Conservation (phyloP, 768 basidiomycete species). For the Suillus ampliporus region DNA sequence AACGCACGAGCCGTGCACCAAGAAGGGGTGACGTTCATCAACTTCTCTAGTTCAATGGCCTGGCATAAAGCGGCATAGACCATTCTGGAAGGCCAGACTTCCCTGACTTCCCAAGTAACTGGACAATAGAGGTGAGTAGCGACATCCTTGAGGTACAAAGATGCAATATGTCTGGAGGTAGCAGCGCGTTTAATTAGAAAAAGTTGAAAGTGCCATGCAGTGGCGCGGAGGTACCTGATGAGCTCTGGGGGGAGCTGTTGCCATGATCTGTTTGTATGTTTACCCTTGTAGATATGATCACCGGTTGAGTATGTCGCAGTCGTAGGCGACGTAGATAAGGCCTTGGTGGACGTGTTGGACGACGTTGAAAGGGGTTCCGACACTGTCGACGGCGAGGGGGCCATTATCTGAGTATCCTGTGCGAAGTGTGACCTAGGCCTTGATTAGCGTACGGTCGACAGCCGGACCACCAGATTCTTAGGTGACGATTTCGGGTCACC, state of each 20-base stretch:
- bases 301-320: conserved; percentile 27
- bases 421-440: conserved; percentile 40
- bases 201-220: conserved; percentile 22
- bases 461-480: conserved; percentile 32
- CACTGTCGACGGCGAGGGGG: conserved; percentile 22
- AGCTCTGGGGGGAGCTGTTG: conserved; percentile 66
- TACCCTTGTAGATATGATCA: conserved; percentile 58
- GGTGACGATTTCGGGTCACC: conserved; percentile 36
- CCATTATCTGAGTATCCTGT: conserved; percentile 39
- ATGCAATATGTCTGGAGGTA: conserved; percentile 38
- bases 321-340: conserved; percentile 27
- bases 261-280: conserved; percentile 62
- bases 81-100: conserved; percentile 65
- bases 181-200: conserved; percentile 12
- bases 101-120: conserved; percentile 50
- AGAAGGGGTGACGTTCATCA: conserved; percentile 66
- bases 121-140: conserved; percentile 52
- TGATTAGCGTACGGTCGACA: conserved; percentile 44
- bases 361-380: conserved; percentile 25
- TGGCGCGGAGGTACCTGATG: conserved; percentile 54
- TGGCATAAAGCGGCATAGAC: conserved; percentile 69
- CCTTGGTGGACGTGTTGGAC: conserved; percentile 5
- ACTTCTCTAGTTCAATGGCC: conserved; percentile 59
- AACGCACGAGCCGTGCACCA: conserved; percentile 67
- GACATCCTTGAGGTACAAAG: conserved; percentile 60